Evolutionary conservation across 257 asterid genomes (phyloP), one percentile per base, ranked within the genome.

Genomic region (Mitragyna speciosa): DNA sequence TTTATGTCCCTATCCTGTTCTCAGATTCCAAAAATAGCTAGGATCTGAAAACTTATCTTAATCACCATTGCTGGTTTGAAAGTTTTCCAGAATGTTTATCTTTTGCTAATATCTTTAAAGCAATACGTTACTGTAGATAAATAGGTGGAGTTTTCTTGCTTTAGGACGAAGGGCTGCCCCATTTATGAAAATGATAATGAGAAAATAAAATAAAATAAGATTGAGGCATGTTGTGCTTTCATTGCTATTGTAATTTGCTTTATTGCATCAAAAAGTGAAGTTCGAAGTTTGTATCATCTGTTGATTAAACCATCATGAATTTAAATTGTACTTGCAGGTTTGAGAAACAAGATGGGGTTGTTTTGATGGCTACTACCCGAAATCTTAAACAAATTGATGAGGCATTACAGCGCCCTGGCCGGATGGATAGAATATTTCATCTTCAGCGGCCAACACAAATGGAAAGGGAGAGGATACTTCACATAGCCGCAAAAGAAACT

Each of bases 301-400:
- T 47, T 59, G 41, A 70, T 56, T 70, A 43, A 70, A 79, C 22
- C 52, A 75, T 84, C 70, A 79, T 76, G 82, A 58, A 69, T 77
- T 82, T 59, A 74, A 76, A 39, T 71, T 82, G 39, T 70, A 72
- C 82, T 76, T 83, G 73, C 84, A 95, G 99, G 86, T 96, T 96
- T 88, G 99, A 94, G 86, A 94, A 91, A 89, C 99, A 96, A 86
- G 99, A 93, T 78, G 99, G 99, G 72, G 98, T 96, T 76, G 97
- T 96, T 84, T 84, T 96, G 87, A 96, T 96, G 98, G 99, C 99
- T 80, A 96, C 99, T 63, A 92, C 98, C 67, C 91, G 96, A 77
- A 92, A 92, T 87, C 90, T 92, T 78, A 90, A 90, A 84, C 95
- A 93, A 87, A 88, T 96, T 82, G 99, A 96, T 39, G 94, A 90